Conservation (phyloP, 768 basidiomycete species). For the Tylopilus subfusipes region DNA sequence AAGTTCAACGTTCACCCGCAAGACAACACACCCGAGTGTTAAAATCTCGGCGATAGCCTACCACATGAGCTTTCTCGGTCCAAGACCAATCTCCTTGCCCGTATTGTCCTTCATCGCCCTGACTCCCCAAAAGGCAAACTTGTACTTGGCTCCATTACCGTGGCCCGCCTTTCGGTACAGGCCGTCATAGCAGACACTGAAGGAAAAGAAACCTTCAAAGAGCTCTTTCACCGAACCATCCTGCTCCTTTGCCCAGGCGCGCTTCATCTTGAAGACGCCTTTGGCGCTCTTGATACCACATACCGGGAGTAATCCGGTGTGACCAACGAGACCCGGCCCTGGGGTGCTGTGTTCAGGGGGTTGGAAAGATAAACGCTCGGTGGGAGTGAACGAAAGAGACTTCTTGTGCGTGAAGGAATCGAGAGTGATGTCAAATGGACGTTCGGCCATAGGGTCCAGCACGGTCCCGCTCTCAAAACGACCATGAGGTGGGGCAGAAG, state of each 20-base stretch:
- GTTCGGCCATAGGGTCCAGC: conserved; percentile 35
- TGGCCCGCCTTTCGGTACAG: conserved; percentile 37
- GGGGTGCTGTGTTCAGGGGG: conserved; percentile 17
- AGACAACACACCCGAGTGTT: neutral
- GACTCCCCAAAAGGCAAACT: conserved; percentile 38
- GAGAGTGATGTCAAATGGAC: conserved; percentile 33
- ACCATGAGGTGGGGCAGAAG: conserved; percentile 17
- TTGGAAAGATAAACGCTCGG: conserved; percentile 26
- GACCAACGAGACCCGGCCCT: conserved; percentile 30
- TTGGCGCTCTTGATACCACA: conserved; percentile 35
- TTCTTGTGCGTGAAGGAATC: conserved; percentile 23
- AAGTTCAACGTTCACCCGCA: no score
- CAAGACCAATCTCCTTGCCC: conserved; percentile 35
- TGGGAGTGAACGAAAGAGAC: conserved; percentile 27
- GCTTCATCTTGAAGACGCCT: conserved; percentile 36
- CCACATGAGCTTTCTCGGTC: conserved; percentile 24
- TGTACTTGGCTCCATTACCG: conserved; percentile 29
- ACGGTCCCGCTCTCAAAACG: conserved; percentile 25
- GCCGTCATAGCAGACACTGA: conserved; percentile 32
- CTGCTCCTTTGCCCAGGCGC: conserved; percentile 31
- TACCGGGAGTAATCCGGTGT: conserved; percentile 18
- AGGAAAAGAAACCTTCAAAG: conserved; percentile 40
- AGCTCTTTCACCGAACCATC: conserved; percentile 29
- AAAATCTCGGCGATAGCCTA: neutral
- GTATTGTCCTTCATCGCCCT: conserved; percentile 32